Conservation (phyloP, 805 yeast species). For the Wickerhamiella occidentalis region DNA sequence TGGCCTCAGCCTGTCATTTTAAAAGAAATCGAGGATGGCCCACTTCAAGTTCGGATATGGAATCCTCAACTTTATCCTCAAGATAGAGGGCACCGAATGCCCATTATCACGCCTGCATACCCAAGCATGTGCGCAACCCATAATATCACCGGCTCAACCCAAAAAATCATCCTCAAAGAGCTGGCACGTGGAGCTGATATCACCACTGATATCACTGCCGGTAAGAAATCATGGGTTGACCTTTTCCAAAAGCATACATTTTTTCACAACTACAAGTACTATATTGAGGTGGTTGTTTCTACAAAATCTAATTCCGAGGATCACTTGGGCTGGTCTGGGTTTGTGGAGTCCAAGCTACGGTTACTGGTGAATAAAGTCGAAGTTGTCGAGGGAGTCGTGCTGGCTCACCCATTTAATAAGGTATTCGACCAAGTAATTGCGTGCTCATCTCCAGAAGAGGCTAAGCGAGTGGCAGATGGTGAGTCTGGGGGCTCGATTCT, state of each 20-base stretch:
- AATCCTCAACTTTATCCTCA: conserved; percentile 83
- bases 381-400: conserved; percentile 52
- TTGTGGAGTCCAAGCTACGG: conserved; percentile 81
- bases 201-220: conserved; percentile 52
- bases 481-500: conserved; percentile 39
- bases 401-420: conserved; percentile 87
- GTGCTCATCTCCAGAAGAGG: conserved; percentile 42
- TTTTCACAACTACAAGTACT: conserved; percentile 74
- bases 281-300: conserved; percentile 67
- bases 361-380: conserved; percentile 76
- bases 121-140: conserved; percentile 99
- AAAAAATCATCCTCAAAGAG: conserved; percentile 67
- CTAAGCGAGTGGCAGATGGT: conserved; percentile 42
- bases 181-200: conserved; percentile 62
- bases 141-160: conserved; percentile 82
- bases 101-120: conserved; percentile 95
- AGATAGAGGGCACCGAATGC: conserved; percentile 89
- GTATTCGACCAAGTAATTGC: conserved; percentile 48
- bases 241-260: conserved; percentile 70
- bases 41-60: conserved; percentile 92
- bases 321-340: conserved; percentile 82
- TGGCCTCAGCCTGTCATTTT: conserved; percentile 98
- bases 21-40: conserved; percentile 93
- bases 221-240: conserved; percentile 60
- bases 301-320: conserved; percentile 66